Evolutionary conservation across 2,329 filamentous ascomycete species (phyloP), one percentile per base, ranked within the genome.

Genomic region (Fonsecaea pedrosoi): DNA sequence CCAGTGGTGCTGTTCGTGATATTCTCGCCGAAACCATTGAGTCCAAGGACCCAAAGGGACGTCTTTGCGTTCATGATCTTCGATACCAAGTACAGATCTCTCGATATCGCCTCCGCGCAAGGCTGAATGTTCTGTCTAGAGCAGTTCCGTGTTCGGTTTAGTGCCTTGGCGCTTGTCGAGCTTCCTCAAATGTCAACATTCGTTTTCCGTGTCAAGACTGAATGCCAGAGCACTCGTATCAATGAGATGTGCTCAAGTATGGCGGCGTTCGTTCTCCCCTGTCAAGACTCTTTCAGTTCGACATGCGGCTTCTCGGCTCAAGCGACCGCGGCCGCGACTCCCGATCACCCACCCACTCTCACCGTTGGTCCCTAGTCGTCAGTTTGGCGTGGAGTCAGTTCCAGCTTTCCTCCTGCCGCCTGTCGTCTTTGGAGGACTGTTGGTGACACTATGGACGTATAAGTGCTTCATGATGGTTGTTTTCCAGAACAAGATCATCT

Each of bases 401-500:
- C 81, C 82, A 0, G 70, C 79, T 1, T 70, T 85, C 12, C 77
- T 91, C n/a, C 78, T 90, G 3, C 88, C 90, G 7, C 91, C 91
- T 0, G 74, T 85, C 6, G 81, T 92, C 53, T 93, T 92, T 74
- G 76, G 82, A 13, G 87, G 89, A 1, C 81, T 94, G 40, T 82
- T 91, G 3, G 73, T 91, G 18, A 83, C 83, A 3, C 80, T 94
- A 13, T 94, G 84, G 84, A 77, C 79, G 1, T 85, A 84, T 77
- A 86, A 87, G 77, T 92, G 90, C 74, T 77, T 87, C 61, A 91
- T 92, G 87, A 87, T 93, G 79, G 82, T 94, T 34, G 72, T 90
- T 4, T 90, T 93, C 75, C 91, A 94, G 78, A 92, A 94, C 74
- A 89, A 90, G 75, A 92, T 94, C 74, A 90, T 94, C 66, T 94